These are phyloP conservation scores for Breviolum minutum DNA, from an alignment of 73 alveolate species.

Conservation along the genomic window DNA sequence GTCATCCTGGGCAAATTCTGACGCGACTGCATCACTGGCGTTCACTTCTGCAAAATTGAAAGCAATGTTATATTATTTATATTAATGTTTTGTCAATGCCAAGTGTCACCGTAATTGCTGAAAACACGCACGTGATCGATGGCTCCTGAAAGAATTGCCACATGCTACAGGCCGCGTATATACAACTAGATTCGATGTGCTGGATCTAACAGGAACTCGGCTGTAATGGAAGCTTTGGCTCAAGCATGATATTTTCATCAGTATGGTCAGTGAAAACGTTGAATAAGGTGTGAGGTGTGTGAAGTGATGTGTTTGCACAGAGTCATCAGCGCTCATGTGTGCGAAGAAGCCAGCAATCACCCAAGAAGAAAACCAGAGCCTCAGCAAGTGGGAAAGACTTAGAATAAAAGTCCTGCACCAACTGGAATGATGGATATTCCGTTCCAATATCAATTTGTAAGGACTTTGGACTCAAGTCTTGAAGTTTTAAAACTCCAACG, in stretches of 20 bases:
- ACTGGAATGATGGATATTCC: too few relatives aligned
- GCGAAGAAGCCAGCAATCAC: constrained; percentile 86
- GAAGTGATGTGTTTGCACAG: background rate
- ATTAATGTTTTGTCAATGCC: background rate
- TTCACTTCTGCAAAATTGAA: background rate
- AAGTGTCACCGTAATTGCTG: constrained; percentile 28
- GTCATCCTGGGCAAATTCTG: background rate
- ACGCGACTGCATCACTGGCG: too few relatives aligned
- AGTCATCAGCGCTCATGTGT: constrained; percentile 4
- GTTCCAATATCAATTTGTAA: too few relatives aligned
- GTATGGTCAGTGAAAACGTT: background rate
- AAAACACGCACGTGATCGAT: constrained; percentile 29
- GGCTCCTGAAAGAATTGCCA: constrained; percentile 15
- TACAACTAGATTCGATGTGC: too few relatives aligned
- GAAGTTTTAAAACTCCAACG: background rate
- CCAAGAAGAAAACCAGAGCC: constrained; percentile 83
- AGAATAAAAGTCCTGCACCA: too few relatives aligned
- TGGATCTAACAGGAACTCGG: too few relatives aligned
- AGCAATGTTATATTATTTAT: too few relatives aligned
- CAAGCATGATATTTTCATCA: too few relatives aligned
- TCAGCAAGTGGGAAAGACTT: background rate
- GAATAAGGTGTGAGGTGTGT: background rate
- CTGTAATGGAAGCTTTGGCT: too few relatives aligned
- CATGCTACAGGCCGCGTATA: too few relatives aligned
- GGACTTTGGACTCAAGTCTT: too few relatives aligned